Conservation (phyloP, 164 flowering plant genomes). For the Aristolochia californica region DNA sequence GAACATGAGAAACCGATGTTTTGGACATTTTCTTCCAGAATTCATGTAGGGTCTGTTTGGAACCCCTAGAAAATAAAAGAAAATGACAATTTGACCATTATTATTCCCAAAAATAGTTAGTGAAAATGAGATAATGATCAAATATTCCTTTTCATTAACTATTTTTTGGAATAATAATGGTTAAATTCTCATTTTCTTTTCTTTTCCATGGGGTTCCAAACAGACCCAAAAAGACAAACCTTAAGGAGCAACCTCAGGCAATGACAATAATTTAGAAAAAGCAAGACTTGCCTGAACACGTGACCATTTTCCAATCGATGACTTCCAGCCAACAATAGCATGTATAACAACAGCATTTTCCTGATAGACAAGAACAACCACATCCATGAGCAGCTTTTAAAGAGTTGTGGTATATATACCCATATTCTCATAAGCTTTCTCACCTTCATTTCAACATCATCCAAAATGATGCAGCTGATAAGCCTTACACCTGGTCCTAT, state of each 20-base stretch:
- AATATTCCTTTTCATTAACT: no score
- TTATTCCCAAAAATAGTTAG: no score
- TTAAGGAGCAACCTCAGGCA: not conserved
- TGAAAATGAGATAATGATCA: no score
- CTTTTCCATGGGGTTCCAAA: no score
- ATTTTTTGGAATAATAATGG: no score
- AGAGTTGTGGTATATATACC: not conserved
- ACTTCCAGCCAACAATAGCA: constrained; percentile 96
- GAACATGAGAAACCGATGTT: no score
- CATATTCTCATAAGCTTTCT: not conserved
- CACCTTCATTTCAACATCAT: constrained; percentile 95
- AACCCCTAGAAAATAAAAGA: no score
- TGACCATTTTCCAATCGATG: constrained; percentile 90
- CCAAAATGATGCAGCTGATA: constrained; percentile 78
- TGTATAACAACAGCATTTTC: constrained; percentile 89
- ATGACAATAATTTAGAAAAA: not conserved
- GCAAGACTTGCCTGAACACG: constrained; percentile 68
- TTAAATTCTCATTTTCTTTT: no score
- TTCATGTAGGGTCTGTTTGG: no score
- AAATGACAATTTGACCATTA: no score
- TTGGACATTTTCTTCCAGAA: no score
- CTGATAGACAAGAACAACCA: constrained; percentile 24
- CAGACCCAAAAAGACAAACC: no score
- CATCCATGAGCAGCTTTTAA: constrained; percentile 1
- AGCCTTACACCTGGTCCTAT: constrained; percentile 91